These are phyloP conservation scores for Vanilla planifolia DNA, from an alignment of 106 monocot genomes.

Conservation along the genomic window DNA sequence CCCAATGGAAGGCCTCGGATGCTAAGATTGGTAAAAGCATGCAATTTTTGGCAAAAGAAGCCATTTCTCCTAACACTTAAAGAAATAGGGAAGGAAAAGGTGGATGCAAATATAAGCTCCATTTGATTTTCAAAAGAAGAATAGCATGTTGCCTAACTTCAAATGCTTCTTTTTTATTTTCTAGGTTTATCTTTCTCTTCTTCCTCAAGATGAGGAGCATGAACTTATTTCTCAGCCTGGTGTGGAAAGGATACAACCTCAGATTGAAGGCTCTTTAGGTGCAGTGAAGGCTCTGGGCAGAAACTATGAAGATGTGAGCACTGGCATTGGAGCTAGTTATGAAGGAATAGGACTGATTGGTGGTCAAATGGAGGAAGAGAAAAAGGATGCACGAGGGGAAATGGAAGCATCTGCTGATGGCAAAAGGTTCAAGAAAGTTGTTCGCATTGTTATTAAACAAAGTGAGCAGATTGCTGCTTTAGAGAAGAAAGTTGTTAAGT, in stretches of 20 bases:
- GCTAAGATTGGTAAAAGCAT: slow-evolving; percentile 1
- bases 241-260: not conserved
- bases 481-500: slow-evolving; percentile 2
- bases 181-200: not conserved
- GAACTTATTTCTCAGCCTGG: slow-evolving; percentile 1
- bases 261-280: not conserved
- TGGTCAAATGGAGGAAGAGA: not conserved
- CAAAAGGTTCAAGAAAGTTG: not conserved
- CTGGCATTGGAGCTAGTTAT: not conserved
- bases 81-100: slow-evolving; percentile 4
- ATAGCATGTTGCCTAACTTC: not conserved
- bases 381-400: not conserved
- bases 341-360: not conserved
- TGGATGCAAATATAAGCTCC: not conserved
- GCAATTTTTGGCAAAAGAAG: slow-evolving; percentile 1
- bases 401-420: not conserved
- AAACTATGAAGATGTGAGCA: not conserved
- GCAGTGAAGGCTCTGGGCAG: not conserved
- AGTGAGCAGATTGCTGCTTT: not conserved
- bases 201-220: not conserved
- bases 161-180: not conserved
- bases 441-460: not conserved
- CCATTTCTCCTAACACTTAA: not conserved
- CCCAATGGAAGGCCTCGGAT: not conserved
- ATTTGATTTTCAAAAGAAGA: not conserved